Percentiles rank a stretch among this genome's conserved stretches.
Evolutionary conservation across 1,284 basidiomycete species (phyloP).

Genomic region (Marasmius oreades): DNA sequence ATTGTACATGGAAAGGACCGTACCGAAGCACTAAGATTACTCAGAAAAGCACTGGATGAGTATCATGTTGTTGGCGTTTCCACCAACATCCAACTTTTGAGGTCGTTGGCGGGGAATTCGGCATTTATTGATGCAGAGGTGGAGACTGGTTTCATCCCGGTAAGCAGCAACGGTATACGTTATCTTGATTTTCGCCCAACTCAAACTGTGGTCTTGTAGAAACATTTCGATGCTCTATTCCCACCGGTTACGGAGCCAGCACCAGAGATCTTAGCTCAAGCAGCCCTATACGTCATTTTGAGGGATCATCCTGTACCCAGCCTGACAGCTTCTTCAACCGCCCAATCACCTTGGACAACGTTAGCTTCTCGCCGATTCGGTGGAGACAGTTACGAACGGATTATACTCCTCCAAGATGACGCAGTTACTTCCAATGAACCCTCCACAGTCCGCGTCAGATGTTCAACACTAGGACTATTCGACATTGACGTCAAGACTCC

Average conservation of each 20-base stretch:
- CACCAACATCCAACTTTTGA: slow-evolving; percentile 90
- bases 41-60: slow-evolving; percentile 79
- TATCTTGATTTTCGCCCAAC: neutral
- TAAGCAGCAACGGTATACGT: slow-evolving; percentile 27
- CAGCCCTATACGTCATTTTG: slow-evolving; percentile 72
- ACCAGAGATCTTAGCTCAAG: slow-evolving; percentile 68
- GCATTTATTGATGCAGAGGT: slow-evolving; percentile 81
- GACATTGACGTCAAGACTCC: slow-evolving; percentile 48
- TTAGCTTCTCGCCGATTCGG: slow-evolving; percentile 73
- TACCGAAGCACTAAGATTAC: slow-evolving; percentile 79
- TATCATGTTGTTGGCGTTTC: slow-evolving; percentile 90
- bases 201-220: slow-evolving; percentile 39
- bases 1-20: slow-evolving; percentile 87
- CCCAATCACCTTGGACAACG: slow-evolving; percentile 62
- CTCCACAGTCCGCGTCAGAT: slow-evolving; percentile 45
- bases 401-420: slow-evolving; percentile 57
- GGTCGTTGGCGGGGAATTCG: slow-evolving; percentile 71
- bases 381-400: slow-evolving; percentile 64
- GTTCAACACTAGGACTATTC: slow-evolving; percentile 41
- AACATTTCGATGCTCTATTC: slow-evolving; percentile 78
- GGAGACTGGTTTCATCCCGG: slow-evolving; percentile 91
- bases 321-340: slow-evolving; percentile 17
- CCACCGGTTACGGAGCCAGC: slow-evolving; percentile 55
- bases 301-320: slow-evolving; percentile 65
- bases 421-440: slow-evolving; percentile 30